Evolutionary conservation across 352 stramenopile genomes (phyloP).

Genomic region (Bremia lactucae): DNA sequence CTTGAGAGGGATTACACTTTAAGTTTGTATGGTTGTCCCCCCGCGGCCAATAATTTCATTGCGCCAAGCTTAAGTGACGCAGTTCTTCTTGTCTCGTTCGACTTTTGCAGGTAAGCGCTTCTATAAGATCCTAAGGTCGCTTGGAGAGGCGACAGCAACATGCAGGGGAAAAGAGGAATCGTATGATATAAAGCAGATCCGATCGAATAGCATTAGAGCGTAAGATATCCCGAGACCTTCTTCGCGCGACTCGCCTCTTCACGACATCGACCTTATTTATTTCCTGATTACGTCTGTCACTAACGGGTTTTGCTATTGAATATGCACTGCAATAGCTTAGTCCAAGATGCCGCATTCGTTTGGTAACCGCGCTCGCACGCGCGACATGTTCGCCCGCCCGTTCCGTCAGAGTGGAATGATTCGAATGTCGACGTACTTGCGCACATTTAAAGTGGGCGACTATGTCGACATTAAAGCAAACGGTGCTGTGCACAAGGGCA

Average conservation of each 20-base stretch:
- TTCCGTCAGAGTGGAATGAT: slow-evolving; percentile 96
- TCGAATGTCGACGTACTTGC: slow-evolving; percentile 95
- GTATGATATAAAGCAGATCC: too few species aligned
- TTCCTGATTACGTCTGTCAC: slow-evolving; percentile 1
- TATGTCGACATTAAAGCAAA: slow-evolving; percentile 99
- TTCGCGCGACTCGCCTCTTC: neutral
- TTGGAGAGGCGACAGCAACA: neutral
- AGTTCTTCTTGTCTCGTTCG: slow-evolving; percentile 81
- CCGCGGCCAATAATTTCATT: slow-evolving; percentile 75
- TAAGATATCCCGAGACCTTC: slow-evolving; percentile 1
- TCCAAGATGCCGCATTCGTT: slow-evolving; percentile 97
- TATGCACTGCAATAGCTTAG: slow-evolving; percentile 22
- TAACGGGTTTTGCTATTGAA: slow-evolving; percentile 23
- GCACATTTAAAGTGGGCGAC: slow-evolving; percentile 98
- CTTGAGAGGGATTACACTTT: slow-evolving; percentile 25
- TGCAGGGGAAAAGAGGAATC: slow-evolving; percentile 4
- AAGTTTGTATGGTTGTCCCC: slow-evolving; percentile 59
- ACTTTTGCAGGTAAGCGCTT: slow-evolving; percentile 52
- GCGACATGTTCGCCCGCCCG: slow-evolving; percentile 98
- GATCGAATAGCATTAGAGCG: slow-evolving; percentile 2
- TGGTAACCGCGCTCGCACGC: slow-evolving; percentile 97
- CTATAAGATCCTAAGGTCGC: neutral
- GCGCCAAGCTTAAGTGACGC: slow-evolving; percentile 16
- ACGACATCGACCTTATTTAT: neutral
- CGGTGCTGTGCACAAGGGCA: slow-evolving; percentile 98